Evolutionary conservation across 768 basidiomycete genomes (phyloP), one percentile per base, ranked within the genome.

Genomic region (Lanmaoa pseudosensibilis): DNA sequence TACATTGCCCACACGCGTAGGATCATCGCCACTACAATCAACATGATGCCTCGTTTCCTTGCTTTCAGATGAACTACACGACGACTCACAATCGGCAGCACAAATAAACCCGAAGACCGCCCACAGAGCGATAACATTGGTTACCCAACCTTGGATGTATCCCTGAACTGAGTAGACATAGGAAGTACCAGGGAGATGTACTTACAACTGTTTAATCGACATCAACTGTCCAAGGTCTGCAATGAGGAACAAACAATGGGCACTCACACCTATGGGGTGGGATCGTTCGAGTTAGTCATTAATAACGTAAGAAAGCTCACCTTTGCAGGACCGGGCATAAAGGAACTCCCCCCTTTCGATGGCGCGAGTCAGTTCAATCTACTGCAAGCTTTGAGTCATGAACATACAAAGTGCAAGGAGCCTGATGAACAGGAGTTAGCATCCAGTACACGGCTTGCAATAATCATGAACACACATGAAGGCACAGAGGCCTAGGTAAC

Each of bases 1-100:
- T 58, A 61, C 48, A 61, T 61, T 8, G 56, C 50, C 50, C 56
- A 61, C 21, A 63, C 9, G 6, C 55, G 50, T 4, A 59, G 50
- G 30, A 52, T 48, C 55, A 54, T 49, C 12, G 33, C 18, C n/a
- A 40, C 53, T 49, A 6, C 25, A 8, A 34, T 27, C 21, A 27
- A 23, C n/a, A 19, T 33, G 16, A 40, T 18, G 18, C 19, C 18
- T 32, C 7, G 2, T 8, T 25, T 36, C 4, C 11, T 37, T 27
- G 38, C 23, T 30, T 39, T 40, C n/a, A 23, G 18, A 23, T 19
- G n/a, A 37, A 37, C 3, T 16, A 30, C 9, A 5, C 21, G 9
- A 18, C 15, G 12, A 52, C 51, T 53, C 32, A 53, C 51, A 34
- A 43, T 53, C 37, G 8, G 36, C 32, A 5, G 49, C 40, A n/a